Evolutionary conservation across 768 basidiomycete genomes (phyloP).

Genomic region (Crassisporium funariophilum): DNA sequence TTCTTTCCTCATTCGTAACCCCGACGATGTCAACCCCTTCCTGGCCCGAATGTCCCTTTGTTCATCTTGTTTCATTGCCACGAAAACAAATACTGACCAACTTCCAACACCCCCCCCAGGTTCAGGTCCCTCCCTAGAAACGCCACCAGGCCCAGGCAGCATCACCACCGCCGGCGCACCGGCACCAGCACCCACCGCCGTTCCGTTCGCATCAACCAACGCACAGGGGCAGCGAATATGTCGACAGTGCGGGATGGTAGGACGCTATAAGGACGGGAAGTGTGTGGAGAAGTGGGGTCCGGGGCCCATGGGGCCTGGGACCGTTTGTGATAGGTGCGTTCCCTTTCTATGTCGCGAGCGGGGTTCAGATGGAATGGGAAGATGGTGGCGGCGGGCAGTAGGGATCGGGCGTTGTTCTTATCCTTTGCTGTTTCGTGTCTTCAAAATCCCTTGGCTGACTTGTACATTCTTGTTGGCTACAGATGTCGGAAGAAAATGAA

Average conservation of each 20-base stretch:
- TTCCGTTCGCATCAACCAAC: conserved; percentile 50
- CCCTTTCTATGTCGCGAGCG: too few relatives aligned
- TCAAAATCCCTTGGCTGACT: not conserved
- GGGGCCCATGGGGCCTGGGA: conserved; percentile 81
- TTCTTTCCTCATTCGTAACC: too few relatives aligned
- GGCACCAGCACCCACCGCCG: conserved; percentile 21
- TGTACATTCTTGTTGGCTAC: conserved; percentile 2
- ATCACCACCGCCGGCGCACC: too few relatives aligned
- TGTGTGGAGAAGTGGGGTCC: conserved; percentile 91
- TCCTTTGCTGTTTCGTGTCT: not conserved
- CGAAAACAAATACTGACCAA: not conserved
- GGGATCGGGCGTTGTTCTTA: too few relatives aligned
- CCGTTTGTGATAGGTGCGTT: conserved; percentile 75
- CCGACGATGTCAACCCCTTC: not conserved
- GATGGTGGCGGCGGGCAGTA: too few relatives aligned
- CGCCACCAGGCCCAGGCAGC: too few relatives aligned
- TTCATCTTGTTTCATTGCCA: too few relatives aligned
- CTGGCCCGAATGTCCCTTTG: too few relatives aligned
- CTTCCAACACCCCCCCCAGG: not conserved
- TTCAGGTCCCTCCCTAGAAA: conserved; percentile 11
- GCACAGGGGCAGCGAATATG: conserved; percentile 74
- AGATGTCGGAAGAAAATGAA: conserved; percentile 89
- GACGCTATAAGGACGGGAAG: conserved; percentile 81
- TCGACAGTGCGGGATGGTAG: conserved; percentile 71
- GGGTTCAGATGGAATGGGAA: too few relatives aligned